These are phyloP conservation scores for Penicillium corylophilum DNA, from an alignment of 2,329 filamentous ascomycete genomes.

Conservation along the genomic window DNA sequence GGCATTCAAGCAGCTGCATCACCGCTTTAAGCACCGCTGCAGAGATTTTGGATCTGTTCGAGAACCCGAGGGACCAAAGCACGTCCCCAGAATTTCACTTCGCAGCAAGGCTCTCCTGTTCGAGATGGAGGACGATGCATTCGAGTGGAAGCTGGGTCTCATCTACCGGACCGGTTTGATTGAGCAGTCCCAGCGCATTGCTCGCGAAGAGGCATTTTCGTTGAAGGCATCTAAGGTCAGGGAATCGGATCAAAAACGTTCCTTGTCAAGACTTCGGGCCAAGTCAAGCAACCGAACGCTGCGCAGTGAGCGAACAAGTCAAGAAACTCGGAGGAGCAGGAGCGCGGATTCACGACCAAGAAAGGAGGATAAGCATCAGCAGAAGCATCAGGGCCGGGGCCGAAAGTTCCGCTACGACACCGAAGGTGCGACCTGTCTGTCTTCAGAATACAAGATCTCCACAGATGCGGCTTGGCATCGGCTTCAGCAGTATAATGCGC, in stretches of 20 bases:
- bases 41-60: slow-evolving; percentile 88
- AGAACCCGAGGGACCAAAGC: slow-evolving; percentile 78
- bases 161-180: slow-evolving; percentile 88
- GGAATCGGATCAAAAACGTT: slow-evolving; percentile 60
- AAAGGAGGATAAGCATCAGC: slow-evolving; percentile 25
- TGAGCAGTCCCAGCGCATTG: slow-evolving; percentile 86
- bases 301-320: slow-evolving; percentile 39
- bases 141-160: slow-evolving; percentile 94
- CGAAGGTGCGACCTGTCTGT: slow-evolving; percentile 71
- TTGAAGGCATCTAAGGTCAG: slow-evolving; percentile 83
- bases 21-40: slow-evolving; percentile 83
- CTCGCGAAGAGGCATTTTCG: slow-evolving; percentile 84
- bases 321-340: slow-evolving; percentile 51
- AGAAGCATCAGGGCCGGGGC: slow-evolving; percentile 32
- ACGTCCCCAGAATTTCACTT: slow-evolving; percentile 80
- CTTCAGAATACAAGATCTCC: slow-evolving; percentile 68
- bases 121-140: slow-evolving; percentile 91
- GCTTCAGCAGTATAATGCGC: slow-evolving; percentile 76
- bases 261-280: slow-evolving; percentile 53
- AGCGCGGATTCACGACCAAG: slow-evolving; percentile 54
- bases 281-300: slow-evolving; percentile 51
- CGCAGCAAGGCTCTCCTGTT: slow-evolving; percentile 80
- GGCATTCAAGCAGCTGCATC: slow-evolving; percentile 83
- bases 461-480: slow-evolving; percentile 73
- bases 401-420: slow-evolving; percentile 68